Evolutionary conservation across 2,329 filamentous ascomycete genomes (phyloP).

Genomic region (Arthrobotrys conoides): DNA sequence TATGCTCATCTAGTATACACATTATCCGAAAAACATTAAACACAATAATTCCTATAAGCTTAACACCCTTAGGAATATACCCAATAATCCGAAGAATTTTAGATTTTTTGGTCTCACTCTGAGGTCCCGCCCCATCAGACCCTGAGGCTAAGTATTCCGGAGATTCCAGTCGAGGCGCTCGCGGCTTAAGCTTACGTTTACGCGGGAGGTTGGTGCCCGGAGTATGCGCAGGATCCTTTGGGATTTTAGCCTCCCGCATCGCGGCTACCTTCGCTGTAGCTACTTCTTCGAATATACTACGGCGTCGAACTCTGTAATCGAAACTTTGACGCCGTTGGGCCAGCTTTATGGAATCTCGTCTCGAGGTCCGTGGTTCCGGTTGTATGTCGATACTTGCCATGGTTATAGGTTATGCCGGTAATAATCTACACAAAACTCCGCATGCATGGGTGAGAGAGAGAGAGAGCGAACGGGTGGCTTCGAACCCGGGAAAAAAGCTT

Average conservation of each 20-base stretch:
- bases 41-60: not conserved
- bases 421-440: not conserved
- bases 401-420: not conserved
- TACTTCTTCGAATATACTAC: constrained; percentile 8
- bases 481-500: not conserved
- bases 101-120: no score
- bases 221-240: not conserved
- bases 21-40: constrained; percentile 20
- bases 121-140: not conserved
- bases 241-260: not conserved
- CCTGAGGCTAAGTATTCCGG: not conserved
- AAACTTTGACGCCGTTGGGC: not conserved
- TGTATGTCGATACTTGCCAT: not conserved
- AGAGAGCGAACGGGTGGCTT: not conserved
- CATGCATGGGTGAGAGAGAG: not conserved
- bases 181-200: not conserved
- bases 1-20: constrained; percentile 1
- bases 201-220: not conserved
- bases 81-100: not conserved
- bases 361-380: not conserved
- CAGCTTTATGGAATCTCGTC: not conserved
- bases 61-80: not conserved
- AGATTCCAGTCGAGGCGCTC: not conserved
- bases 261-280: constrained; percentile 3
- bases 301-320: not conserved